phyloP scores from a whole-genome alignment of 345 rosid species.

The Citrus glauca region DNA sequence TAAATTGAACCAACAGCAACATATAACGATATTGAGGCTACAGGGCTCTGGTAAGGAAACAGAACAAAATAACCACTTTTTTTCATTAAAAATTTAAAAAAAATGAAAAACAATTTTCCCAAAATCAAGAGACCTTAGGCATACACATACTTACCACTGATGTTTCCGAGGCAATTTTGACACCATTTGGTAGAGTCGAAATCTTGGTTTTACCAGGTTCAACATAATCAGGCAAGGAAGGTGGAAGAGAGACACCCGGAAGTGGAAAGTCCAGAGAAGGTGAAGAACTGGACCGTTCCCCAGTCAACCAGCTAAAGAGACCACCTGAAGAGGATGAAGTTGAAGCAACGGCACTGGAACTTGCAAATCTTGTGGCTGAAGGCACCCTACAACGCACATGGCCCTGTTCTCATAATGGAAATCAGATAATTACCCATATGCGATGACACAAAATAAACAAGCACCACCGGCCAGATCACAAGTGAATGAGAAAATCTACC shows the following conservation, averaged over 20 bases:
- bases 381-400: conserved; percentile 19
- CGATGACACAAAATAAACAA: neutral
- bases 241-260: conserved; percentile 59
- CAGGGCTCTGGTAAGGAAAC: conserved; percentile 53
- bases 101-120: neutral
- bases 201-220: conserved; percentile 53
- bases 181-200: conserved; percentile 69
- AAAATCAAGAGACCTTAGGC: conserved; percentile 16
- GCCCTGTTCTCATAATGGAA: conserved; percentile 28
- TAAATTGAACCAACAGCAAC: conserved; percentile 69
- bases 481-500: neutral
- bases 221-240: conserved; percentile 61
- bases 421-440: conserved; percentile 8
- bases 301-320: conserved; percentile 63
- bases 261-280: conserved; percentile 58
- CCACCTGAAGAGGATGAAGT: conserved; percentile 48
- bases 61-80: conserved; percentile 12
- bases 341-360: conserved; percentile 56
- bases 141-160: conserved; percentile 39
- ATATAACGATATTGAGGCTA: conserved; percentile 79
- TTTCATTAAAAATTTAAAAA: neutral
- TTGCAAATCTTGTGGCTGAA: conserved; percentile 34
- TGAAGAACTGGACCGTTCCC: conserved; percentile 40
- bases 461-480: neutral
- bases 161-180: conserved; percentile 49